Evolutionary conservation across 2,329 filamentous ascomycete genomes (phyloP), one percentile per base, ranked within the genome.

Genomic region (Lachnellula willkommii): DNA sequence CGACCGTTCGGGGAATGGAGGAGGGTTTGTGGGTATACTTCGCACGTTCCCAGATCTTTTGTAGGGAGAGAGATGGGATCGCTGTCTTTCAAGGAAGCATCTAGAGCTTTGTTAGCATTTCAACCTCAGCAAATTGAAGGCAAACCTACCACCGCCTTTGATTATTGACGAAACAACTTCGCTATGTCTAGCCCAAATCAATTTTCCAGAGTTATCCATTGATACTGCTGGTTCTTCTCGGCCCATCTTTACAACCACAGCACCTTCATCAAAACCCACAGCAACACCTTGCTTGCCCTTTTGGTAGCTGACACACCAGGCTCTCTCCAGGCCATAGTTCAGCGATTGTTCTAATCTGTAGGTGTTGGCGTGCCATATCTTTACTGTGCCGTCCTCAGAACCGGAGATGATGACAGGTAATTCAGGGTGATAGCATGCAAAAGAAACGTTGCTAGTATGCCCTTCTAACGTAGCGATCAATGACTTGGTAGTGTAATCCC

Each of bases 401-500:
- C 94, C 94, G 24, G 94, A 97, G 55, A 99, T 93, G 68, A 99
- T 99, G 63, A 99, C 87, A 2, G 94, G 94, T 49, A 99, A 78
- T 74, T 97, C 93, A 2, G 94, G 94, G 73, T 99, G 94, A 71
- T 97, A 99, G 74, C 92, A 95, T 50, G 94, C 94, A 69, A 97
- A 99, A 2, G 92, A 96, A 48, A 99, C 94, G 69, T 99, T 99
- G 73, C 92, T 96, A 32, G 91, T 95, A 73, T 99, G 94, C 28
- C 94, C 94, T 73, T 99, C 94, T 48, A 99, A 80, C 2, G 93
- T 97, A 32, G 94, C 94, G 70, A 97, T 96, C 63, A 97, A 79
- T 12, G 91, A 94, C 76, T 99, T 99, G 49, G 92, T 97, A 12
- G 93, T 97, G 78, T 99, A 97, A 71, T 99, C 94, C 93, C 94